Percentiles rank a stretch among this genome's conserved stretches.
These are phyloP conservation scores for Tilletia setariae DNA, from an alignment of 1,284 basidiomycete species.

Conservation along the genomic window DNA sequence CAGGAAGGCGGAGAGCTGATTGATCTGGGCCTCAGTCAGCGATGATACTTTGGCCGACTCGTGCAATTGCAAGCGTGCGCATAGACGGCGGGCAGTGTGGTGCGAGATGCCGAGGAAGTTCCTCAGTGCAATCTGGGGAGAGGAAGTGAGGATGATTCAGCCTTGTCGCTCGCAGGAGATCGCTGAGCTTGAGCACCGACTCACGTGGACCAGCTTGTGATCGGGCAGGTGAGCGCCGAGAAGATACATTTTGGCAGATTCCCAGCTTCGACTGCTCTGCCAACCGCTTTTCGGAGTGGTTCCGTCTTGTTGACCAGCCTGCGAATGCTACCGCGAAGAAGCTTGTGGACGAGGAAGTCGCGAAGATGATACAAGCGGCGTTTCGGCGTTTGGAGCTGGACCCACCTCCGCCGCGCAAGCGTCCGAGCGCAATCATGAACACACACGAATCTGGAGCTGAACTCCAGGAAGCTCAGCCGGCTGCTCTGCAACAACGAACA, in stretches of 20 bases:
- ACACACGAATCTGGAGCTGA: not conserved
- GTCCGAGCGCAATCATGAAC: not conserved
- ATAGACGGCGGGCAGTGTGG: conserved; percentile 70
- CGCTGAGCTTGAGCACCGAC: conserved; percentile 19
- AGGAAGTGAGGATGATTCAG: not conserved
- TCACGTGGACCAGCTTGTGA: conserved; percentile 51
- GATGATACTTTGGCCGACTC: conserved; percentile 69
- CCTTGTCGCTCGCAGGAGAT: not conserved
- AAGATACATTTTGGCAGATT: conserved; percentile 39
- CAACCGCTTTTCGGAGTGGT: no score
- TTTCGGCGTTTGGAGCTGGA: no score
- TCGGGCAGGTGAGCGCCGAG: conserved; percentile 51
- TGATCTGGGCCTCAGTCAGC: conserved; percentile 75
- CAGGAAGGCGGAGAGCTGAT: conserved; percentile 78
- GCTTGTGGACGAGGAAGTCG: not conserved
- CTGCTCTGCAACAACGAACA: not conserved
- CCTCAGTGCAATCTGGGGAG: conserved; percentile 71
- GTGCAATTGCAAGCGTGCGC: conserved; percentile 83
- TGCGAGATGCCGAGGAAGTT: conserved; percentile 78
- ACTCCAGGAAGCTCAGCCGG: not conserved
- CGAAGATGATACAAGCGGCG: no score
- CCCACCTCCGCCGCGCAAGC: conserved; percentile 9
- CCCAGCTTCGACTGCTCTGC: no score
- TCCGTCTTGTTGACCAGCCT: no score
- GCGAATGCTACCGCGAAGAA: conserved; percentile 5